Percentiles rank a stretch among this genome's conserved stretches.
Evolutionary conservation across 495 filamentous ascomycete species (phyloP).

Genomic region (Filosporella fistucella): DNA sequence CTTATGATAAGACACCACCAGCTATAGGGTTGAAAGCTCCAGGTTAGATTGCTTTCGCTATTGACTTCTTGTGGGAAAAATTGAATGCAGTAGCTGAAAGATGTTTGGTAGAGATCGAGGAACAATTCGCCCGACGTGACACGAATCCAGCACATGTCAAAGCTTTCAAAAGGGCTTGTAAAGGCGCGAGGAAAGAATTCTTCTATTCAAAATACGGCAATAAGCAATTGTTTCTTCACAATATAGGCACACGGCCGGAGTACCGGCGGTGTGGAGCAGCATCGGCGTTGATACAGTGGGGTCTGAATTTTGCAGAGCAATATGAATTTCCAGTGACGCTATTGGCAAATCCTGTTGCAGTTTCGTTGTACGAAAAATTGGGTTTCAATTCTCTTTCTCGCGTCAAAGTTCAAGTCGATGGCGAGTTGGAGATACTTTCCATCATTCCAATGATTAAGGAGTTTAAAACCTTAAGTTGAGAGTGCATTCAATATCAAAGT

Average conservation of each 20-base stretch:
- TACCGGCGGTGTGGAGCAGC: background rate
- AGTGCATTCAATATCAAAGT: background rate
- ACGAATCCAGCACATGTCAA: background rate
- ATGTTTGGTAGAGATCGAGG: background rate
- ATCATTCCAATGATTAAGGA: background rate
- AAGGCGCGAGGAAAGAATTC: background rate
- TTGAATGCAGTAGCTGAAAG: too few species aligned
- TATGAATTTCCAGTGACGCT: background rate
- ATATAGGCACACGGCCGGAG: background rate
- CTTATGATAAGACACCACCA: background rate
- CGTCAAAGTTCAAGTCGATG: background rate
- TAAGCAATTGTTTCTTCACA: background rate
- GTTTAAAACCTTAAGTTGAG: background rate
- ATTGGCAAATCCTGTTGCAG: background rate
- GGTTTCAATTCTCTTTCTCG: background rate
- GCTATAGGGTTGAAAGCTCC: background rate
- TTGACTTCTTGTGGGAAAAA: too few species aligned
- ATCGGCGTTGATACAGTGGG: background rate
- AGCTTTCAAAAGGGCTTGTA: background rate
- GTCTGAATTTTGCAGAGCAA: background rate
- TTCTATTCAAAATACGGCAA: background rate
- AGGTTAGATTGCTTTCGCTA: background rate
- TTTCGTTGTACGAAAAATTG: background rate
- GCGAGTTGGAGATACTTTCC: background rate
- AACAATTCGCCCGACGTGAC: background rate